These are phyloP conservation scores for Sporormia fimetaria DNA, from an alignment of 495 filamentous ascomycete genomes.

Conservation along the genomic window DNA sequence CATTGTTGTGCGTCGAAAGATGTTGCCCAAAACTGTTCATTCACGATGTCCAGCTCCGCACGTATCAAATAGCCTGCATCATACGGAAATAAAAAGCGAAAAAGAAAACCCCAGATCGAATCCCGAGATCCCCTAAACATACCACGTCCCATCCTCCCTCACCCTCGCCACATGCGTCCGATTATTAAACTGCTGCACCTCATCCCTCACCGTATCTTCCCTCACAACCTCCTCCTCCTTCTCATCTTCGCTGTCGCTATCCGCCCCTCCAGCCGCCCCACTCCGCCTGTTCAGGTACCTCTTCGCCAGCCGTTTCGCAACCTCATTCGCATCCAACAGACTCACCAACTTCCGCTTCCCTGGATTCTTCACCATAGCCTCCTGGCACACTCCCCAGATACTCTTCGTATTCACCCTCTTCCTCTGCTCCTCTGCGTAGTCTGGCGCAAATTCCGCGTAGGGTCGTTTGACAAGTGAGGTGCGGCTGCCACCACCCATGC, in stretches of 20 bases:
- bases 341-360: constrained; percentile 52
- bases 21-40: no score
- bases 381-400: constrained; percentile 21
- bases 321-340: constrained; percentile 60
- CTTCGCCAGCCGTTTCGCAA: constrained; percentile 49
- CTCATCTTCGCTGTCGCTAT: neutral
- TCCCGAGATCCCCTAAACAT: no score
- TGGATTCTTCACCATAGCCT: constrained; percentile 20
- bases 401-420: constrained; percentile 17
- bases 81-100: no score
- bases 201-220: neutral
- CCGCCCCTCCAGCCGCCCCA: neutral
- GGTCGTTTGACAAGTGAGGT: constrained; percentile 6
- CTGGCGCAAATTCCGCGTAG: constrained; percentile 25
- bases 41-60: no score
- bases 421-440: constrained; percentile 4
- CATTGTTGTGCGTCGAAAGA: no score
- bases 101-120: no score
- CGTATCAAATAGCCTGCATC: no score
- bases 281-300: neutral
- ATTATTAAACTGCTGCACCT: neutral
- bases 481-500: neutral
- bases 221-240: neutral
- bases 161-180: neutral
- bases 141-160: neutral